These are phyloP conservation scores for Chlamydomonas incerta DNA, from an alignment of 139 green algal species.

Conservation along the genomic window DNA sequence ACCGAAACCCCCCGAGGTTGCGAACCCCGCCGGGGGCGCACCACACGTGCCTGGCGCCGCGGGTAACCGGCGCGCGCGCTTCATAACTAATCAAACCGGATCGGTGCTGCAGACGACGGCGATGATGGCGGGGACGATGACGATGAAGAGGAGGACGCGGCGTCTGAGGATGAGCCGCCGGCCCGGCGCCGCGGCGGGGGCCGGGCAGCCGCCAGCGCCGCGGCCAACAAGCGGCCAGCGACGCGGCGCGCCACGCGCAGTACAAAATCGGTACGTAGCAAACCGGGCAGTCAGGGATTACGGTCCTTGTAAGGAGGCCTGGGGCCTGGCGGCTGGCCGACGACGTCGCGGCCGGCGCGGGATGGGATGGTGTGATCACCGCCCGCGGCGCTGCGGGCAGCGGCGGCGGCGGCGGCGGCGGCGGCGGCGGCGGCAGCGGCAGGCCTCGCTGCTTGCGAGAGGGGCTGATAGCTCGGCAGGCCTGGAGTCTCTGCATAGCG, in stretches of 20 bases:
- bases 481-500: too few species aligned
- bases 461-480: too few species aligned
- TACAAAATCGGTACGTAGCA: constrained; percentile 13
- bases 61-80: not conserved
- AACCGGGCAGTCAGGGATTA: too few species aligned
- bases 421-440: not conserved
- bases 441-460: too few species aligned
- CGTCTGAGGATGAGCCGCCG: constrained; percentile 6
- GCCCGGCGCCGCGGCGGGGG: not conserved
- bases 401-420: too few species aligned
- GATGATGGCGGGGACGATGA: constrained; percentile 42
- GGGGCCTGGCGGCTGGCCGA: too few species aligned
- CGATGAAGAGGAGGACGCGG: constrained; percentile 39
- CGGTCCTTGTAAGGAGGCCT: too few species aligned
- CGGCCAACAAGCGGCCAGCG: not conserved
- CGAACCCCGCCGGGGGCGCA: not conserved
- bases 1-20: too few species aligned
- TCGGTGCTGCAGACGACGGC: constrained; percentile 44
- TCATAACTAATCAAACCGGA: too few species aligned
- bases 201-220: not conserved
- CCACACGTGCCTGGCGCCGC: too few species aligned
- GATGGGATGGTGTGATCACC: not conserved
- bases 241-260: constrained; percentile 9
- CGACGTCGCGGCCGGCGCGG: too few species aligned
- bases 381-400: not conserved